Evolutionary conservation across 2,329 filamentous ascomycete species (phyloP).

Genomic region (Aciculosporium take): DNA sequence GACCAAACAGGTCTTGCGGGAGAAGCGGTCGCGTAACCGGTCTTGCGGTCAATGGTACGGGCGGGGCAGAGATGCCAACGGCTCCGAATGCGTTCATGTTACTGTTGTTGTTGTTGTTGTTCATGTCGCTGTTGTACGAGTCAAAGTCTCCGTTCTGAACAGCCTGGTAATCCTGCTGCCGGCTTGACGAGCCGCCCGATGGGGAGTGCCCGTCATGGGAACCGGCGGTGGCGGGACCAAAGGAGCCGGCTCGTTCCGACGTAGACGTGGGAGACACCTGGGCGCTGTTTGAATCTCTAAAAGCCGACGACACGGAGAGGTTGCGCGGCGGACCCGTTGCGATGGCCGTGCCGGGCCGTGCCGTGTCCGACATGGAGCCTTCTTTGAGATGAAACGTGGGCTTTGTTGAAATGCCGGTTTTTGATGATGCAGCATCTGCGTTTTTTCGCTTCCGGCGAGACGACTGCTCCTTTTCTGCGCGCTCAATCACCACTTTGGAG

Average conservation of each 20-base stretch:
- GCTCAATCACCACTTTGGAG: constrained; percentile 78
- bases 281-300: constrained; percentile 7
- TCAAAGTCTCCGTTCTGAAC: constrained; percentile 26
- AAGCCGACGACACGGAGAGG: constrained; percentile 1
- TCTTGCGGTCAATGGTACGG: constrained; percentile 11
- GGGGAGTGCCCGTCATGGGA: constrained; percentile 29
- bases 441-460: constrained; percentile 76
- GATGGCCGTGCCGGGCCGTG: constrained; percentile 2
- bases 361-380: constrained; percentile 1
- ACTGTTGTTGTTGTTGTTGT: background rate
- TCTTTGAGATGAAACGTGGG: background rate
- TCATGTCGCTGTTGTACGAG: constrained; percentile 21
- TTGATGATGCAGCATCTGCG: constrained; percentile 27
- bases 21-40: constrained; percentile 72
- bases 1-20: constrained; percentile 84
- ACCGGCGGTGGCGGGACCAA: constrained; percentile 10
- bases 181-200: constrained; percentile 27
- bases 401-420: constrained; percentile 5
- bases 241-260: constrained; percentile 12
- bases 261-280: constrained; percentile 16
- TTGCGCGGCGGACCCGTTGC: constrained; percentile 4
- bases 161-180: constrained; percentile 32
- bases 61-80: constrained; percentile 11
- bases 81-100: constrained; percentile 30
- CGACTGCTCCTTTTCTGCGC: constrained; percentile 71